Evolutionary conservation across 2,329 filamentous ascomycete genomes (phyloP).

Genomic region (Zymoseptoria crescenta): DNA sequence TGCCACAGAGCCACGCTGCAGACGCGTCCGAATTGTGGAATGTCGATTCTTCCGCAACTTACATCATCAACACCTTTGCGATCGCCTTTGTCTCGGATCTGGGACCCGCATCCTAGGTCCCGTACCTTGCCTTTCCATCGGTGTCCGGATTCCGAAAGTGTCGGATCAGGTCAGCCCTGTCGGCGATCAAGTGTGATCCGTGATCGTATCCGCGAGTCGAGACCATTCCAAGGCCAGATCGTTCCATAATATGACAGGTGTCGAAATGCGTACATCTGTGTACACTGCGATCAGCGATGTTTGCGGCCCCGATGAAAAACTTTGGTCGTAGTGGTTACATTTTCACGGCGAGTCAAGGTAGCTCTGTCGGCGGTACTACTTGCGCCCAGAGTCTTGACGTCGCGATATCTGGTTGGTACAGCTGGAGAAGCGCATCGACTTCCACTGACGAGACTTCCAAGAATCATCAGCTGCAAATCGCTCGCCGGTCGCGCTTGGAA

Average conservation of each 20-base stretch:
- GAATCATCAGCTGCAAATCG: background rate
- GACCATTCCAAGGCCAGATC: background rate
- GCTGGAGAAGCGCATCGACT: background rate
- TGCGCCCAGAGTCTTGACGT: background rate
- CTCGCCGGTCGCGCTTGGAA: background rate
- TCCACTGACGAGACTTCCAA: background rate
- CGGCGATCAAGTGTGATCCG: background rate
- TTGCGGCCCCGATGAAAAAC: too few relatives aligned
- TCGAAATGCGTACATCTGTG: background rate
- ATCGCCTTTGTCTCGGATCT: background rate
- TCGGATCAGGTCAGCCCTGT: background rate
- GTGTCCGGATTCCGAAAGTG: background rate
- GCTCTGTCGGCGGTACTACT: background rate
- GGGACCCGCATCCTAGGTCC: background rate
- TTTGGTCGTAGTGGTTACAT: background rate
- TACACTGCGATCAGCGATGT: too few relatives aligned
- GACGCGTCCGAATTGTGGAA: background rate
- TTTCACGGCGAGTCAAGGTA: background rate
- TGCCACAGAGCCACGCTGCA: too few relatives aligned
- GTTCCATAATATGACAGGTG: background rate
- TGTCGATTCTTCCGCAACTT: background rate
- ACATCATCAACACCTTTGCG: background rate
- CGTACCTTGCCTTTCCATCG: background rate
- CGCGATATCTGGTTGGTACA: background rate
- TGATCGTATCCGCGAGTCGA: background rate